Conservation (phyloP, 2,329 filamentous ascomycete genomes). For the Cadophora sp. region DNA sequence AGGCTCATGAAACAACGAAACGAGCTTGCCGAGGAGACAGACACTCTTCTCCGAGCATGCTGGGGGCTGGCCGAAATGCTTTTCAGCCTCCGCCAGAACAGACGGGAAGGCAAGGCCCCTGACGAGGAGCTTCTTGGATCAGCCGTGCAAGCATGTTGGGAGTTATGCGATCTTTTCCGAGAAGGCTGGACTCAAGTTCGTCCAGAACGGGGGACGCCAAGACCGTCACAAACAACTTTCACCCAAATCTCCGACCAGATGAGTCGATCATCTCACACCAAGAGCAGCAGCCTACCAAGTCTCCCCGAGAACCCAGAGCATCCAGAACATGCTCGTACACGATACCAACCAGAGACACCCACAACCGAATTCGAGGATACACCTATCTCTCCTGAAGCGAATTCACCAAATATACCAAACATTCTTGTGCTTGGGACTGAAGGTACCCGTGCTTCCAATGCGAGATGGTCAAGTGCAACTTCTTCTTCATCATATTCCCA, state of each 20-base stretch:
- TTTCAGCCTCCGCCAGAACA: conserved; percentile 86
- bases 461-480: conserved; percentile 82
- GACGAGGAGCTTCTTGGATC: conserved; percentile 88
- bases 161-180: conserved; percentile 90
- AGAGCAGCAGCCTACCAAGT: conserved; percentile 54
- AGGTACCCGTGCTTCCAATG: conserved; percentile 63
- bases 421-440: conserved; percentile 85
- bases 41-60: conserved; percentile 82
- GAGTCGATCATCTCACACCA: conserved; percentile 45
- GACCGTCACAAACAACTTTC: conserved; percentile 80
- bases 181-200: conserved; percentile 91
- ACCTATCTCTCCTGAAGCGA: conserved; percentile 80
- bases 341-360: conserved; percentile 78
- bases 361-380: conserved; percentile 96
- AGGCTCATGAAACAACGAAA: conserved; percentile 94
- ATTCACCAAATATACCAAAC: conserved; percentile 78
- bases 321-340: conserved; percentile 31
- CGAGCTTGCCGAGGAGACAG: conserved; percentile 79
- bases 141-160: conserved; percentile 93
- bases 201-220: conserved; percentile 84
- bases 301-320: conserved; percentile 53
- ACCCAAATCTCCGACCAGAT: conserved; percentile 61
- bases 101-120: conserved; percentile 71
- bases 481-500: conserved; percentile 85
- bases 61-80: conserved; percentile 94